Evolutionary conservation across 495 filamentous ascomycete genomes (phyloP), one percentile per base, ranked within the genome.

Genomic region (Aspergillus taichungensis): DNA sequence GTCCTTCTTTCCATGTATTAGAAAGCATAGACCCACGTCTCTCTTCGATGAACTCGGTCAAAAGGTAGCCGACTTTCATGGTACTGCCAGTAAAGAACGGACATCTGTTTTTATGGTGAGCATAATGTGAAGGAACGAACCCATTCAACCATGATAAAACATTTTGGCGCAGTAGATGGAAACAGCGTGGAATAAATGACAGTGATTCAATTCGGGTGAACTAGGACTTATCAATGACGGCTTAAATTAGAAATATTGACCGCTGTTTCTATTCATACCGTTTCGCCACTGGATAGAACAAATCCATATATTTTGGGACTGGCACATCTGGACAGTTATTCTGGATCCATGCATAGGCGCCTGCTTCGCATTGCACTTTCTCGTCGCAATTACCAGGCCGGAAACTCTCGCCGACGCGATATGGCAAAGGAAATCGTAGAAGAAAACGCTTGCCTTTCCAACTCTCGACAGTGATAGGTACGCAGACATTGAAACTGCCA

Each of bases 401-500:
- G 27, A 46, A 51, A 27, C 40, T 47, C 44, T 67, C 63, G n/a
- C 54, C 63, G 44, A 64, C 43, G 35, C 54, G 43, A 42, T 67
- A 62, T 42, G 59, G 61, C 31, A 67, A 41, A 35, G 62, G 63
- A 46, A 59, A 56, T 37, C 63, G 53, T 45, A 67, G 45, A 28
- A 67, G 53, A 6, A 59, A 43, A 11, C 37, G 55, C 40, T 48
- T 38, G 36, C 34, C 40, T 6, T 27, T 42, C 6, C 48, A 10
- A 31, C 27, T 18, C 28, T 30, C 7, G 45, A 63, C 47, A 29
- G 49, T 38, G 36, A 64, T 40, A 37, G 61, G 57, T 43, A 63
- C 56, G 51, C 56, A 64, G 13, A 63, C 49, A 47, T 67, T 64
- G 55, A 57, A 67, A 49, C 57, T 63, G 5, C 61, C 61, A 48